Base-by-base conservation (phyloP, 1,284 basidiomycete genomes). In the Sphaerobolus stellatus region DNA sequence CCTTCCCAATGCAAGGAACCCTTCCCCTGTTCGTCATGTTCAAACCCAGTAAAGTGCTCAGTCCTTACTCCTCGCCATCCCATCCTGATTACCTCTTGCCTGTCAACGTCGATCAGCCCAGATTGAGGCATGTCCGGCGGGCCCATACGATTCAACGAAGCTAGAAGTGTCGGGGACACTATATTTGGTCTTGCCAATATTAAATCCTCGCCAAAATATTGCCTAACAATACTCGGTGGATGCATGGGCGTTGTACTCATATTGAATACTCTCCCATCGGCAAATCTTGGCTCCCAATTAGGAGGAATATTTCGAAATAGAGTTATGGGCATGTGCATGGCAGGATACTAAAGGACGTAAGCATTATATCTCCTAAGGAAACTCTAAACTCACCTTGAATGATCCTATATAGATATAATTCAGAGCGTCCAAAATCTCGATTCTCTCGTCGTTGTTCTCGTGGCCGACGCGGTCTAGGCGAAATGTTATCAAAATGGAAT, bases 301-400 rank as follows among this genome's bases (percentile, higher is more conserved):
- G 41, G 3, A 6, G 53, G 34, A 24, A 47, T 31, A 22, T 48
- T 41, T 9, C 30, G 22, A 18, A 54, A 49, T 27, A 40, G 33
- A 14, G 47, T 54, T 14, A 54, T 20, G 6, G 53, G 53, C 33
- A 25, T 16, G 22, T 49, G 38, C 14, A 47, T 54, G 20, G 46
- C 29, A 2, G 46, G 30, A 25, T 54, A 54, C 53, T 54, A 22
- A 16, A 24, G 48, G 25, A 27, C 14, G 40, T 9, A 8, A 38
- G 38, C 28, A 13, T 7, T 38, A 27, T 36, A 53, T 31, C 14
- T 44, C 14, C 22, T 16, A 52, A 8, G n/a, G 29, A 33, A 2
- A 18, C 14, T 14, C 24, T 14, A 49, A 4, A 25, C 52, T 6
- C n/a, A 49, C 53, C 47, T 54, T 54, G 45, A 49, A 54, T 22